Evolutionary conservation across 441 rosid species (phyloP).

Genomic region (Omphalea diandra): DNA sequence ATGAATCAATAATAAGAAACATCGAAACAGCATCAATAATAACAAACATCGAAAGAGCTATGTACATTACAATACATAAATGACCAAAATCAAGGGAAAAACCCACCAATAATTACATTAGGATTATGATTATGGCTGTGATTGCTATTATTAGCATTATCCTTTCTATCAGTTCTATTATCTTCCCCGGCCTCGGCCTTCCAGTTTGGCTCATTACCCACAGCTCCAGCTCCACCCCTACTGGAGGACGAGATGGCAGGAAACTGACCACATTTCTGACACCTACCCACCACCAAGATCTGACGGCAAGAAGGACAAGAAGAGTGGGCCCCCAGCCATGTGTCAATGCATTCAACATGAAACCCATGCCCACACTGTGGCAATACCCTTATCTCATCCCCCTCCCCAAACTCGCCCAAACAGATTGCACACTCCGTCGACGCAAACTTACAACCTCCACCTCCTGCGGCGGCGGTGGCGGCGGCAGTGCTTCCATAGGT

Average conservation of each 20-base stretch:
- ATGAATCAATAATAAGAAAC: too few species aligned
- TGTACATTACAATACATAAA: too few species aligned
- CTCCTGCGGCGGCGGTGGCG: conserved; percentile 38
- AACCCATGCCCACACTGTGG: conserved; percentile 90
- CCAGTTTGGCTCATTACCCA: conserved; percentile 39
- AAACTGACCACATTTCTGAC: conserved; percentile 64
- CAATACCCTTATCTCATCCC: conserved; percentile 71
- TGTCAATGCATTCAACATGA: conserved; percentile 83
- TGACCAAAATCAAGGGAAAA: conserved; percentile 25
- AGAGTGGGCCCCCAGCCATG: conserved; percentile 86
- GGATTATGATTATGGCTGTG: not conserved
- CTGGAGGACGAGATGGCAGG: conserved; percentile 38
- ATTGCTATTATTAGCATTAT: not conserved
- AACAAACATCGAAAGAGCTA: not conserved
- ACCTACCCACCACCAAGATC: conserved; percentile 54
- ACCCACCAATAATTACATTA: not conserved
- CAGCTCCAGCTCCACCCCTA: conserved; percentile 14
- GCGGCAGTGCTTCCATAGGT: conserved; percentile 41
- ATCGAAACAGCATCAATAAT: too few species aligned
- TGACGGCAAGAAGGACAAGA: conserved; percentile 96
- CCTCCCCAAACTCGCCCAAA: conserved; percentile 54
- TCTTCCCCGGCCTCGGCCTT: conserved; percentile 49
- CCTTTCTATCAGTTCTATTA: not conserved
- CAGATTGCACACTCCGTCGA: conserved; percentile 76
- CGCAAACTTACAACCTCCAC: conserved; percentile 22